Percentiles rank a stretch among this genome's conserved stretches.
Conservation (phyloP, 1,284 basidiomycete genomes). For the Blastosporella zonata region DNA sequence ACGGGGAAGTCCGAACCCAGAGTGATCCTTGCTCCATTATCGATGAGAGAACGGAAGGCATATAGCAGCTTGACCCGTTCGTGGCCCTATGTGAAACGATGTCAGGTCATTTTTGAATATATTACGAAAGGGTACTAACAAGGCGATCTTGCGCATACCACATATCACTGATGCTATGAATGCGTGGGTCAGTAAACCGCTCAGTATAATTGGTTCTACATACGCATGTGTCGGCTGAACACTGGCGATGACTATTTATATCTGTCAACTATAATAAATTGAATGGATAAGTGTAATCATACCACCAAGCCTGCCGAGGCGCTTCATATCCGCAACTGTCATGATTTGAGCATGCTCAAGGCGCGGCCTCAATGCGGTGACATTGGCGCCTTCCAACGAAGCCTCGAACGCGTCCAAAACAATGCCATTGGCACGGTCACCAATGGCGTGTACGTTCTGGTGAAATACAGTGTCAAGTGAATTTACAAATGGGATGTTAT, state of each 20-base stretch:
- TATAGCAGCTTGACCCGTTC: constrained; percentile 85
- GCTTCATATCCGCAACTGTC: constrained; percentile 64
- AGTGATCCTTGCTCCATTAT: constrained; percentile 59
- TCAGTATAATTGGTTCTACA: constrained; percentile 28
- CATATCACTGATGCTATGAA: constrained; percentile 77
- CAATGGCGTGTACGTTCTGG: constrained; percentile 88
- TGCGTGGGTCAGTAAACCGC: not conserved
- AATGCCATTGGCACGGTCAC: constrained; percentile 85
- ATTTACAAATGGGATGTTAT: not conserved
- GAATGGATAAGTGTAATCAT: constrained; percentile 19
- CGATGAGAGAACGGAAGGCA: constrained; percentile 74
- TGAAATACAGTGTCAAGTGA: constrained; percentile 7
- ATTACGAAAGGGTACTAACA: constrained; percentile 36
- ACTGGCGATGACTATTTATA: constrained; percentile 60
- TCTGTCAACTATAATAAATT: not conserved
- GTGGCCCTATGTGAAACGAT: constrained; percentile 48
- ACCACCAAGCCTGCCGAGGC: constrained; percentile 78
- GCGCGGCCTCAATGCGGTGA: constrained; percentile 69
- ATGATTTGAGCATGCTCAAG: constrained; percentile 92
- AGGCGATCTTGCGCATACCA: constrained; percentile 82
- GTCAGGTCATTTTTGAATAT: constrained; percentile 9
- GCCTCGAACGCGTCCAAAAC: constrained; percentile 82
- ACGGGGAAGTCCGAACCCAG: constrained; percentile 92
- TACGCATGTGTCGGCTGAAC: constrained; percentile 90
- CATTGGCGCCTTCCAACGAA: constrained; percentile 54